Evolutionary conservation across 2,329 filamentous ascomycete genomes (phyloP).

Genomic region (Magnaporthales sp.): DNA sequence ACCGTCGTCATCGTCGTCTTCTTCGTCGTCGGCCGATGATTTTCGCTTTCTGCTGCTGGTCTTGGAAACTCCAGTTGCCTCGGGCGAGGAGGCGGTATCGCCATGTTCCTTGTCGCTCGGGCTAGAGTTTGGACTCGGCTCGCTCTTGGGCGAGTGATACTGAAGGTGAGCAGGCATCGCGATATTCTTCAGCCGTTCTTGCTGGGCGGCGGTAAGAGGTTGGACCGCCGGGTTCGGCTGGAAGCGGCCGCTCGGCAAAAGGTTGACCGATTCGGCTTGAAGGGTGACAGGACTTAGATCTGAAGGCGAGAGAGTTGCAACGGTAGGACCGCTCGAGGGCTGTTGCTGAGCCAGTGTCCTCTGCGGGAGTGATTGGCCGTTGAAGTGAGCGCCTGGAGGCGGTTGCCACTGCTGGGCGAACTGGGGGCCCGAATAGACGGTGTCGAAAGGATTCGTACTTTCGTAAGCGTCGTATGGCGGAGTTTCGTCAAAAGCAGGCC

Average conservation of each 20-base stretch:
- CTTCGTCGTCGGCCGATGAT: slow-evolving; percentile 52
- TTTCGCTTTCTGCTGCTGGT: slow-evolving; percentile 57
- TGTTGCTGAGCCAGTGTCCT: slow-evolving; percentile 24
- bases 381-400: slow-evolving; percentile 21
- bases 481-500: slow-evolving; percentile 39
- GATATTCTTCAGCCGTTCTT: slow-evolving; percentile 53
- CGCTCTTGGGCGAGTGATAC: slow-evolving; percentile 50
- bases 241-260: slow-evolving; percentile 18
- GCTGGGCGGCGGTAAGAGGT: slow-evolving; percentile 46
- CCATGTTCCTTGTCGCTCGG: slow-evolving; percentile 37
- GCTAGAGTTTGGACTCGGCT: slow-evolving; percentile 48
- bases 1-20: slow-evolving; percentile 51
- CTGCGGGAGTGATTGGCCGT: slow-evolving; percentile 16
- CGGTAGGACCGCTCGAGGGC: slow-evolving; percentile 7
- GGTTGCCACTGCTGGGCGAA: slow-evolving; percentile 21
- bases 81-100: slow-evolving; percentile 51
- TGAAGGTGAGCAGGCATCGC: slow-evolving; percentile 56
- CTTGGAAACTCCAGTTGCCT: slow-evolving; percentile 35
- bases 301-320: slow-evolving; percentile 16
- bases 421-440: slow-evolving; percentile 16
- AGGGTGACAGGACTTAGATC: slow-evolving; percentile 26
- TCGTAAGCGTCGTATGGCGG: slow-evolving; percentile 36
- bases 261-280: slow-evolving; percentile 21
- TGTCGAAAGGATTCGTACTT: slow-evolving; percentile 25
- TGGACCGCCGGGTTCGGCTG: slow-evolving; percentile 23